A percentile compares a stretch with the other conserved stretches of the same genome.
Conservation (phyloP, 2,329 filamentous ascomycete genomes). For the Aureobasidium sp. region DNA sequence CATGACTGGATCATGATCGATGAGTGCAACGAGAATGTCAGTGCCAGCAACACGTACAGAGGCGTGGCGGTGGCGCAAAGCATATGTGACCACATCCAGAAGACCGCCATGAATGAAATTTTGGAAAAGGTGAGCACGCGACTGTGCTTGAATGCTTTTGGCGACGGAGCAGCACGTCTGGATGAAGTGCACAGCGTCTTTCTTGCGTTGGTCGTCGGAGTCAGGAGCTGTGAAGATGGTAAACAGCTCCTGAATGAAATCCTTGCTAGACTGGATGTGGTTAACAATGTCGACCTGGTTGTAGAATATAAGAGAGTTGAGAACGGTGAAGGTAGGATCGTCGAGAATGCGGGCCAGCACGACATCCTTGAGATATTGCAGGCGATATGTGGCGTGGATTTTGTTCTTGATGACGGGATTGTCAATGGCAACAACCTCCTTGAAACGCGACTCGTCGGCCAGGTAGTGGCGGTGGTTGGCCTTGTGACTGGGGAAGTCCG, state of each 20-base stretch:
- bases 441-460: conserved; percentile 80
- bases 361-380: conserved; percentile 98
- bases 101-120: conserved; percentile 87
- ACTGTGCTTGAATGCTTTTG: conserved; percentile 84
- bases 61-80: conserved; percentile 76
- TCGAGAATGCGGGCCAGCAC: conserved; percentile 92
- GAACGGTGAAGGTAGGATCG: conserved; percentile 93
- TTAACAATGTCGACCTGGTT: conserved; percentile 97
- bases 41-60: conserved; percentile 84
- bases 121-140: conserved; percentile 73
- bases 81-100: conserved; percentile 84
- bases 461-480: conserved; percentile 95
- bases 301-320: conserved; percentile 98
- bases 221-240: conserved; percentile 67
- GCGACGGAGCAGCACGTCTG: conserved; percentile 92
- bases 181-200: conserved; percentile 91
- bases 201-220: conserved; percentile 64
- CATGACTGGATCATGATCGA: conserved; percentile 93
- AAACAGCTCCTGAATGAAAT: conserved; percentile 80
- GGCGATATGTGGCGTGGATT: conserved; percentile 91
- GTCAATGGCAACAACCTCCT: conserved; percentile 90
- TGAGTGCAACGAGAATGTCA: conserved; percentile 86
- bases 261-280: conserved; percentile 75
- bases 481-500: conserved; percentile 95
- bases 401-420: conserved; percentile 75